phyloP scores from a whole-genome alignment of 2,329 filamentous ascomycete species.

The Ophiostoma novo-ulmi region DNA sequence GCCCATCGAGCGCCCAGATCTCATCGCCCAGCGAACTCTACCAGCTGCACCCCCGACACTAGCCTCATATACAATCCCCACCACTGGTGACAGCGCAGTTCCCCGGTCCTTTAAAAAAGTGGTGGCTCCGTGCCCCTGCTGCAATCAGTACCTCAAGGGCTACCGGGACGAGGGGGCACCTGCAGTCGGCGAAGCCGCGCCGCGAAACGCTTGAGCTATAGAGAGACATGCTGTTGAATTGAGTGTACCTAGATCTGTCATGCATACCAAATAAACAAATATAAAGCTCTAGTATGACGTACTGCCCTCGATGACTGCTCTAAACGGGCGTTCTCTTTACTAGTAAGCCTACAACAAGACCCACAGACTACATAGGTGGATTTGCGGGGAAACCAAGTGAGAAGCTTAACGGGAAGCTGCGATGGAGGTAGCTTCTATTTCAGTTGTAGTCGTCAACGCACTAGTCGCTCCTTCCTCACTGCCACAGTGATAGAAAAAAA shows the following conservation, averaged over 20 bases:
- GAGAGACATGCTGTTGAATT: not conserved
- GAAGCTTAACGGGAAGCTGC: not conserved
- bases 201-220: not conserved
- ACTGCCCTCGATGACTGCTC: not conserved
- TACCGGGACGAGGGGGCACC: not conserved
- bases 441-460: not conserved
- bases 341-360: not conserved
- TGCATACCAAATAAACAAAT: not conserved
- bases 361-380: not conserved
- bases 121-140: not conserved
- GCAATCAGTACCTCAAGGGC: constrained; percentile 8
- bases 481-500: not conserved
- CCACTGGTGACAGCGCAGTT: not conserved
- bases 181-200: not conserved
- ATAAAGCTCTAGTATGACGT: not conserved
- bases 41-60: not conserved
- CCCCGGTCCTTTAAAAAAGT: not conserved
- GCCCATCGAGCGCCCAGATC: not conserved
- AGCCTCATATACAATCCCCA: not conserved
- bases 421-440: not conserved
- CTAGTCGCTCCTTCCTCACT: not conserved
- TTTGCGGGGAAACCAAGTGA: not conserved
- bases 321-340: not conserved
- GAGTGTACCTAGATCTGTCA: not conserved
- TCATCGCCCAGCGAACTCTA: not conserved